Conservation (phyloP, 2,329 filamentous ascomycete species). For the Aspergillus transmontanensis region DNA sequence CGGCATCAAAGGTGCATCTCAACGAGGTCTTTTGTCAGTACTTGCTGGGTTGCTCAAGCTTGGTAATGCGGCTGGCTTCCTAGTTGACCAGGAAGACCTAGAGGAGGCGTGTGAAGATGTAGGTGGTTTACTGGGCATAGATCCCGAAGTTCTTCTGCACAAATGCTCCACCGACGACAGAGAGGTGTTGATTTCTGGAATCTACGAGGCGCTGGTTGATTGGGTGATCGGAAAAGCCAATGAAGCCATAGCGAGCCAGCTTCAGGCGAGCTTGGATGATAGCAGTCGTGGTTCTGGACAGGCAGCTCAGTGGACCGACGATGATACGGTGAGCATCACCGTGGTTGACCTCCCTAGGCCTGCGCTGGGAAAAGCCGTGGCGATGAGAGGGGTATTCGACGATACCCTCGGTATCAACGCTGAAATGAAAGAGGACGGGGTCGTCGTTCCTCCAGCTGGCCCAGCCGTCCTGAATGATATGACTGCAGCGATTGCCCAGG, state of each 20-base stretch:
- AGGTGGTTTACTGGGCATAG: constrained; percentile 79
- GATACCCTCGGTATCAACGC: constrained; percentile 90
- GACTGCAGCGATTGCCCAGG: constrained; percentile 75
- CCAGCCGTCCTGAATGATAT: constrained; percentile 85
- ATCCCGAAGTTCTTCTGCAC: constrained; percentile 76
- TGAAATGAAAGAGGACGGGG: constrained; percentile 95
- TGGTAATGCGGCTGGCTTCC: constrained; percentile 84
- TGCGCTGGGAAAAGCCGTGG: constrained; percentile 80
- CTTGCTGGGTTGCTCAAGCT: constrained; percentile 87
- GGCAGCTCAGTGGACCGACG: constrained; percentile 68
- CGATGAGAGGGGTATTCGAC: constrained; percentile 88
- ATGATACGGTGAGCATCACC: constrained; percentile 85
- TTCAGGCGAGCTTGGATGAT: constrained; percentile 65
- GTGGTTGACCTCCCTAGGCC: constrained; percentile 83
- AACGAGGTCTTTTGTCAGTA: constrained; percentile 81
- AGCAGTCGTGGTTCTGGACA: constrained; percentile 58
- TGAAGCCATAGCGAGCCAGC: constrained; percentile 74
- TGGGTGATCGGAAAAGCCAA: constrained; percentile 93
- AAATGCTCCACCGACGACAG: constrained; percentile 85
- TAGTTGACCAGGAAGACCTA: constrained; percentile 79
- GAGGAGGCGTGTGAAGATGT: constrained; percentile 91
- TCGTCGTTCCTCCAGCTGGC: constrained; percentile 73
- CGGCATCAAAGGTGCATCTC: constrained; percentile 83
- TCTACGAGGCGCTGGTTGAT: constrained; percentile 93
- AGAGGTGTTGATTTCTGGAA: constrained; percentile 75